Base-by-base conservation (phyloP, 331 rosid genomes). In the Cucumis variabilis region DNA sequence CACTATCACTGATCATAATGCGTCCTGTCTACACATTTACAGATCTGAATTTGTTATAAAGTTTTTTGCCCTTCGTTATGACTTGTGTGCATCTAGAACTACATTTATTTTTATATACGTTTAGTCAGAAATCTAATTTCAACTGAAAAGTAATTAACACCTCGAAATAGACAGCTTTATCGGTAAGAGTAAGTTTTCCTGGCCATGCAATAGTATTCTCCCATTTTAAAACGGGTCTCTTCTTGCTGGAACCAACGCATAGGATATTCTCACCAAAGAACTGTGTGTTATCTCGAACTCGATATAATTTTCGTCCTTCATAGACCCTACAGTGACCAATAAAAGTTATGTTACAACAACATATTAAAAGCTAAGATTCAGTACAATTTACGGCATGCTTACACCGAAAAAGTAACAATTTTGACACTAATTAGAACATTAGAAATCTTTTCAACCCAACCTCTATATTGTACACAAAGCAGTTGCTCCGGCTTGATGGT, bases 141-240 rank as follows among this genome's bases (percentile, higher is more conserved):
- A 20, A 67, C 41, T 62, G 71, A 16, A 89, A 88, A 25, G 87
- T 82, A 87, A 87, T 24, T 87, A 71, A 78, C 94, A 97, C 99
- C 99, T 97, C 98, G 86, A 97, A 97, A 89, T 97, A 97, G 87
- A 97, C 90, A 75, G 99, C 98, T 91, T 88, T 95, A 88, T 94
- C 95, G 14, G 99, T 94, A 83, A 97, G 94, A 85, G 98, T 96
- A 71, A 96, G 94, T 87, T 93, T 94, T 81, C 99, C 99, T 0
- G 99, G 99, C 99, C 98, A 97, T 77, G 99, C 98, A 92, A 95
- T 84, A 88, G 93, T 94, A 58, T 94, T 94, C 93, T 94, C 98
- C 99, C 99, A 97, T 92, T 97, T 97, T 79, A 97, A 93, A 88
- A 95, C 94, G 53, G 99, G 99, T 69, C 89, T 93, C 90, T 96